These are phyloP conservation scores for Ceratocystis papillata DNA, from an alignment of 2,329 filamentous ascomycete species.

Conservation along the genomic window DNA sequence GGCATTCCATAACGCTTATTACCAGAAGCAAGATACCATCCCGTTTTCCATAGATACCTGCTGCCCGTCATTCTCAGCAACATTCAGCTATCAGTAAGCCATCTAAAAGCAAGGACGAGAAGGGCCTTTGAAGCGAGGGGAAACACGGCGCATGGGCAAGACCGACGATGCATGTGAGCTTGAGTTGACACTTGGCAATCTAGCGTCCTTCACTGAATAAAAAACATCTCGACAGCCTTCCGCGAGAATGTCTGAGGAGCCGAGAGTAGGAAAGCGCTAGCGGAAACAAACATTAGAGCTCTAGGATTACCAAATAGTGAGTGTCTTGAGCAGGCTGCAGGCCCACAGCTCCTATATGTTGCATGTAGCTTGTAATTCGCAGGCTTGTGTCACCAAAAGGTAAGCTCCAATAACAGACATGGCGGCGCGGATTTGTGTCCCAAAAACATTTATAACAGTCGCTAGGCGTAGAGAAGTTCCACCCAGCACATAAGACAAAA, in stretches of 20 bases:
- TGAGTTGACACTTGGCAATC: background rate
- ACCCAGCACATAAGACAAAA: no score
- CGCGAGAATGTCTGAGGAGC: background rate
- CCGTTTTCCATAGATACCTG: no score
- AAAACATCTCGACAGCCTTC: background rate
- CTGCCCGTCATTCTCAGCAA: no score
- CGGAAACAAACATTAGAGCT: conserved; percentile 1
- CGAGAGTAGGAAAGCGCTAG: background rate
- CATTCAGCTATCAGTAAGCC: no score
- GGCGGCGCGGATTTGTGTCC: background rate
- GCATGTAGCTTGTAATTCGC: background rate
- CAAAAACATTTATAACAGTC: no score
- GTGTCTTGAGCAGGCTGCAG: background rate
- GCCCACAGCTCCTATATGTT: background rate
- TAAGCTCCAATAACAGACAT: background rate
- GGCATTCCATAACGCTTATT: background rate
- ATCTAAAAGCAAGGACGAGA: background rate
- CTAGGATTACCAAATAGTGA: background rate
- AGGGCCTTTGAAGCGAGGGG: background rate
- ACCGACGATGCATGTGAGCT: background rate
- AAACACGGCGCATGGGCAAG: background rate
- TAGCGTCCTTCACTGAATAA: background rate
- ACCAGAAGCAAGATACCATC: no score
- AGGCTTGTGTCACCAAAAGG: conserved; percentile 1
- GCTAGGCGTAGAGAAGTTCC: no score